A percentile compares a stretch with the other conserved stretches of the same genome.
phyloP scores from a whole-genome alignment of 2,329 filamentous ascomycete species.

The Fusarium pseudograminearum region DNA sequence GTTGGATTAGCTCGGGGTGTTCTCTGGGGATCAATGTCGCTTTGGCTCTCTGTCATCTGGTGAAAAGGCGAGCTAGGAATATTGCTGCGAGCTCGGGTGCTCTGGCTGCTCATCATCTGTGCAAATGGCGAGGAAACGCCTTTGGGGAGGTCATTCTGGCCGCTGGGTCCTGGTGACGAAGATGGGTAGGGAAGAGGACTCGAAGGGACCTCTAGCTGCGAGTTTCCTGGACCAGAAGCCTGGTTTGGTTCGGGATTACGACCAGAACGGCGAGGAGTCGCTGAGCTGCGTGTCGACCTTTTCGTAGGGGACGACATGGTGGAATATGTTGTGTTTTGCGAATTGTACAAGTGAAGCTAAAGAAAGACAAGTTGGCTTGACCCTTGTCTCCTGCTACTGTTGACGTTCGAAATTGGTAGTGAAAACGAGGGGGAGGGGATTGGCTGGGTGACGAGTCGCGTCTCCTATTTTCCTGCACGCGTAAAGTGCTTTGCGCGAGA shows the following conservation, averaged over 20 bases:
- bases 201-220: conserved; percentile 70
- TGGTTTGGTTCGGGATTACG: conserved; percentile 55
- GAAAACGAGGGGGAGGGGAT: conserved; percentile 47
- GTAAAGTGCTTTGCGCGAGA: conserved; percentile 56
- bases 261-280: conserved; percentile 56
- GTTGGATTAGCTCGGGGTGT: conserved; percentile 76
- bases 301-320: conserved; percentile 60
- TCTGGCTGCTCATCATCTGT: conserved; percentile 69
- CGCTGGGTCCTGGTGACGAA: conserved; percentile 51
- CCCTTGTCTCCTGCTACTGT: conserved; percentile 33
- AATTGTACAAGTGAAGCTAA: conserved; percentile 18
- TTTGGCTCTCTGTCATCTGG: conserved; percentile 70
- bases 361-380: conserved; percentile 16
- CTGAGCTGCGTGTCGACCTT: conserved; percentile 63
- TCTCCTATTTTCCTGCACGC: conserved; percentile 48
- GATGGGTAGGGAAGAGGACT: conserved; percentile 84
- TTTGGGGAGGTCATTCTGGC: conserved; percentile 48
- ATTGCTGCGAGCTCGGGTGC: conserved; percentile 54
- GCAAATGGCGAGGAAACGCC: conserved; percentile 66
- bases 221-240: conserved; percentile 60
- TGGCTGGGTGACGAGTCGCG: conserved; percentile 46
- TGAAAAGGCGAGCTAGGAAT: conserved; percentile 70
- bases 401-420: conserved; percentile 42
- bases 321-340: conserved; percentile 14
- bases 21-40: conserved; percentile 67